phyloP scores from a whole-genome alignment of 805 yeast genomes.

The Komagataella phaffii region DNA sequence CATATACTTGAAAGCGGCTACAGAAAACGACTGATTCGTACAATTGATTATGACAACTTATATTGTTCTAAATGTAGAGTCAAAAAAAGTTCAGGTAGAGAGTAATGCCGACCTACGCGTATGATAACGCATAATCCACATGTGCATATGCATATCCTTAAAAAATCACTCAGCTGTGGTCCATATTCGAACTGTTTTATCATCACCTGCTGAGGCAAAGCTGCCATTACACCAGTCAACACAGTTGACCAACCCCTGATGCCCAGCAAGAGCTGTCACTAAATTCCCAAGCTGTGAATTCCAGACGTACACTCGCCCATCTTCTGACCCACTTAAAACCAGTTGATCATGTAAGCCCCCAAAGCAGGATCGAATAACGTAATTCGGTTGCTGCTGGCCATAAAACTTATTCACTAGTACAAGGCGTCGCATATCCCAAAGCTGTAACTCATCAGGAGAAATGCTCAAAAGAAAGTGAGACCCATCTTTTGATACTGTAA shows the following conservation, averaged over 20 bases:
- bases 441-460: constrained; percentile 63
- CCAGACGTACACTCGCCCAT: constrained; percentile 70
- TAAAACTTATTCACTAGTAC: constrained; percentile 46
- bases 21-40: neutral
- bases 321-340: constrained; percentile 74
- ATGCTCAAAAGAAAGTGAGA: constrained; percentile 42
- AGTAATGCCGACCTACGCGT: neutral
- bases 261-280: constrained; percentile 48
- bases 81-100: neutral
- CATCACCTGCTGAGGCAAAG: constrained; percentile 4
- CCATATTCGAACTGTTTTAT: constrained; percentile 4
- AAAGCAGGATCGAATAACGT: constrained; percentile 63
- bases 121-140: neutral
- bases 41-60: neutral
- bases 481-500: constrained; percentile 45
- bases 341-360: constrained; percentile 62
- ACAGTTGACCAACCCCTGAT: constrained; percentile 54
- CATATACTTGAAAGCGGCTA: neutral
- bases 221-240: constrained; percentile 45
- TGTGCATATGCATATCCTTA: neutral
- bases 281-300: constrained; percentile 58
- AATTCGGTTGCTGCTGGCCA: constrained; percentile 62
- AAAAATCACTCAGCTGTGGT: neutral
- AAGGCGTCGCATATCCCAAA: constrained; percentile 62
- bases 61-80: neutral